phyloP scores from a whole-genome alignment of 768 basidiomycete genomes.

The Leccinum subgranulosum region DNA sequence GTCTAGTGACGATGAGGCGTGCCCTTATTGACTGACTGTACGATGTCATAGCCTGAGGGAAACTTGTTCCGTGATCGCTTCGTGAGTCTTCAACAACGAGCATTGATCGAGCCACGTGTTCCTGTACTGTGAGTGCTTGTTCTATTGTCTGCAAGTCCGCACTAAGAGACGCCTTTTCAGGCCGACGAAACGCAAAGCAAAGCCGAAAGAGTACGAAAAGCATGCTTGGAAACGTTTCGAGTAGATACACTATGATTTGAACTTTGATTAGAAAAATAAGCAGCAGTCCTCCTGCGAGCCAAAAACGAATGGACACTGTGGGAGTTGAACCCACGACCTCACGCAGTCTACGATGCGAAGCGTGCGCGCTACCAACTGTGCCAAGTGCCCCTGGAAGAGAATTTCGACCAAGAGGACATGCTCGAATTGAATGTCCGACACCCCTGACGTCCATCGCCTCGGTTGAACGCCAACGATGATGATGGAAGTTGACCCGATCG shows the following conservation, averaged over 20 bases:
- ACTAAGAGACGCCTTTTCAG: slow-evolving; percentile 10
- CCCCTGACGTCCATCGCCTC: slow-evolving; percentile 2
- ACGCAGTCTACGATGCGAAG: slow-evolving; percentile 29
- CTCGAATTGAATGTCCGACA: neutral
- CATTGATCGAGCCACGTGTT: slow-evolving; percentile 82
- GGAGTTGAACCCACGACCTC: slow-evolving; percentile 35
- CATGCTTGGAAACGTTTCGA: slow-evolving; percentile 79
- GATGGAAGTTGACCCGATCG: slow-evolving; percentile 32
- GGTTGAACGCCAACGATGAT: slow-evolving; percentile 1
- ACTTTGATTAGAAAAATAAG: too few relatives aligned
- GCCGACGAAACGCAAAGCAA: slow-evolving; percentile 35
- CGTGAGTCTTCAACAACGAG: slow-evolving; percentile 82
- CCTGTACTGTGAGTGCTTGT: slow-evolving; percentile 55
- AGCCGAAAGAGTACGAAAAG: slow-evolving; percentile 68
- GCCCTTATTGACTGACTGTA: neutral
- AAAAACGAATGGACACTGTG: slow-evolving; percentile 30
- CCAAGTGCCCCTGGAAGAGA: slow-evolving; percentile 22
- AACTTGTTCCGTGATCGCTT: slow-evolving; percentile 91
- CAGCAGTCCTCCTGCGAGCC: too few relatives aligned
- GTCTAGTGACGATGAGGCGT: neutral
- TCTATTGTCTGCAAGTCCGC: slow-evolving; percentile 11
- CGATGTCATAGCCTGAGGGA: slow-evolving; percentile 71
- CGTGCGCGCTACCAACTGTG: slow-evolving; percentile 35
- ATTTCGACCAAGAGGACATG: rapidly evolving
- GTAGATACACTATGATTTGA: slow-evolving; percentile 14